Percentiles rank a stretch among this genome's conserved stretches.
Conservation (phyloP, 768 basidiomycete genomes). For the Boletus reticulatus region DNA sequence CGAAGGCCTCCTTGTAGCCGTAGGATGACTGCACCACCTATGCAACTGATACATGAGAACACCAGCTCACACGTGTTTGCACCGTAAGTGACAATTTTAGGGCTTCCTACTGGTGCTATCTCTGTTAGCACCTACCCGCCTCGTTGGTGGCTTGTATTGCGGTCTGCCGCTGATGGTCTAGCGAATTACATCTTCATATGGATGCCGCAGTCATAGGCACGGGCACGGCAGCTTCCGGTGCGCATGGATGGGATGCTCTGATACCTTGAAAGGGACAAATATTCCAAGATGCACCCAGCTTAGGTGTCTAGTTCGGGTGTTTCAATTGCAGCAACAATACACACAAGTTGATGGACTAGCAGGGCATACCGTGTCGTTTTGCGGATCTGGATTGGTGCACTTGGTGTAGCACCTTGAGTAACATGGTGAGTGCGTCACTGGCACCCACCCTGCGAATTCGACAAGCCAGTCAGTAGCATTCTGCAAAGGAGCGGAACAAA, state of each 20-base stretch:
- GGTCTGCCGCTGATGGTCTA: neutral
- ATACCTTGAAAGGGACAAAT: slow-evolving; percentile 3
- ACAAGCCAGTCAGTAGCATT: too few species aligned
- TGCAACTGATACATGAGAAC: neutral
- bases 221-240: slow-evolving; percentile 7
- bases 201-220: neutral
- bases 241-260: slow-evolving; percentile 9
- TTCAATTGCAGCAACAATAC: neutral
- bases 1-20: neutral
- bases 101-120: neutral
- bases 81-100: neutral
- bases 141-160: slow-evolving; percentile 2
- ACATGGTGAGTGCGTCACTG: too few species aligned
- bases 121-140: neutral
- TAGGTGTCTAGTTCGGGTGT: neutral
- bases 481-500: too few species aligned
- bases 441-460: too few species aligned
- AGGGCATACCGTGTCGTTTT: too few species aligned
- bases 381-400: too few species aligned
- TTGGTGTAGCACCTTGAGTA: too few species aligned
- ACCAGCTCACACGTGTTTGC: neutral
- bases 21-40: neutral
- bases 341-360: too few species aligned
- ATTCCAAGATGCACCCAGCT: neutral
- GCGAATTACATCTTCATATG: neutral